A percentile compares a stretch with the other conserved stretches of the same genome.
phyloP scores from a whole-genome alignment of 768 basidiomycete genomes.

The Leccinum fibrillosum region DNA sequence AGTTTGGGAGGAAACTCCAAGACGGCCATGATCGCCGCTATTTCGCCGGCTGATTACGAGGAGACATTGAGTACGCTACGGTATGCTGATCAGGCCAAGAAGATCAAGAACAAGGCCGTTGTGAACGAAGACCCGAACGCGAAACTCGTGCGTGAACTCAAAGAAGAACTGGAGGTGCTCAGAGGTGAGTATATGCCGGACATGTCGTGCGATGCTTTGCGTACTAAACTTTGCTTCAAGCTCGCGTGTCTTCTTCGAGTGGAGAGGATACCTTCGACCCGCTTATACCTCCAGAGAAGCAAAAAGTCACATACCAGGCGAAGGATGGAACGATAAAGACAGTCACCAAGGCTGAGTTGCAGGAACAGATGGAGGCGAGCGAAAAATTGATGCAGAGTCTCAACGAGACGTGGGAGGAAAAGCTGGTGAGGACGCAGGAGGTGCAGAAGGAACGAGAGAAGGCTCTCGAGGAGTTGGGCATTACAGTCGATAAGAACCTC shows the following conservation, averaged over 20 bases:
- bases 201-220: background rate
- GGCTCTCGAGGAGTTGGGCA: slow-evolving; percentile 95
- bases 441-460: slow-evolving; percentile 97
- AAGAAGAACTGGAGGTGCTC: slow-evolving; percentile 94
- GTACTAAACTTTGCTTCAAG: slow-evolving; percentile 34
- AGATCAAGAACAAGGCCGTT: slow-evolving; percentile 99
- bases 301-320: slow-evolving; percentile 91
- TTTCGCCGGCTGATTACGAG: slow-evolving; percentile 97
- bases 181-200: slow-evolving; percentile 51
- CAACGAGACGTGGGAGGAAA: slow-evolving; percentile 97
- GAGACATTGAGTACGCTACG: slow-evolving; percentile 95
- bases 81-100: slow-evolving; percentile 99
- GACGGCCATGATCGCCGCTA: slow-evolving; percentile 99
- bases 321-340: slow-evolving; percentile 93
- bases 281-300: slow-evolving; percentile 86
- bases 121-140: slow-evolving; percentile 99
- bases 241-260: slow-evolving; percentile 67
- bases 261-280: slow-evolving; percentile 83
- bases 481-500: slow-evolving; percentile 93
- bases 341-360: slow-evolving; percentile 94
- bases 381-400: slow-evolving; percentile 93
- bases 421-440: slow-evolving; percentile 85
- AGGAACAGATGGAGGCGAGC: slow-evolving; percentile 93
- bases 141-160: slow-evolving; percentile 96
- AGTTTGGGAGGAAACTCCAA: slow-evolving; percentile 96